These are phyloP conservation scores for Cyberlindnera euphorbiiphila DNA, from an alignment of 805 yeast genomes.

Conservation along the genomic window DNA sequence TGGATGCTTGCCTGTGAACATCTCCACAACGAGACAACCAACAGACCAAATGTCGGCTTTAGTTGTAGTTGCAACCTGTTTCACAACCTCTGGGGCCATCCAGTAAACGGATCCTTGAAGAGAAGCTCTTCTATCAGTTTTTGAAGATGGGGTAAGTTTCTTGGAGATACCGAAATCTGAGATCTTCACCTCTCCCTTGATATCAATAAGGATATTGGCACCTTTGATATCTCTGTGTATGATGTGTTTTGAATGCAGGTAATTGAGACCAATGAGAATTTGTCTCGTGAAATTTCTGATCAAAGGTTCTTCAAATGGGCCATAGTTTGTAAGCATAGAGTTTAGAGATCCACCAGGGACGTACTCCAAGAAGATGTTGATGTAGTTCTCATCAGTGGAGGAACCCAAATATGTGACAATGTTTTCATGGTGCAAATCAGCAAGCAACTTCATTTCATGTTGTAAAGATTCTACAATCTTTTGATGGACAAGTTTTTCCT, in stretches of 20 bases:
- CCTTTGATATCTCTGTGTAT: conserved; percentile 89
- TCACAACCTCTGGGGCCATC: conserved; percentile 99
- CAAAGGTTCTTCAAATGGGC: conserved; percentile 76
- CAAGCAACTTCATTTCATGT: conserved; percentile 72
- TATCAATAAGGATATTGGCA: conserved; percentile 78
- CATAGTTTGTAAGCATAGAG: conserved; percentile 65
- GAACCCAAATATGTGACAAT: conserved; percentile 92
- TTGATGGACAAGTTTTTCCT: conserved; percentile 33
- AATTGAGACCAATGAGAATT: conserved; percentile 68
- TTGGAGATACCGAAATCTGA: conserved; percentile 85
- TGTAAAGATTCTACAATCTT: conserved; percentile 77
- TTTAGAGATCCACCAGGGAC: conserved; percentile 75
- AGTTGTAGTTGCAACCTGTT: conserved; percentile 84
- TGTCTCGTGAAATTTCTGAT: conserved; percentile 71
- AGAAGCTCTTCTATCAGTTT: conserved; percentile 61
- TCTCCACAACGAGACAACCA: conserved; percentile 90
- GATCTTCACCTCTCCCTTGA: conserved; percentile 76
- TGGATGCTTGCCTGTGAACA: conserved; percentile 96
- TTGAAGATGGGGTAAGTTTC: conserved; percentile 48
- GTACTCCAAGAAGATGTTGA: conserved; percentile 79
- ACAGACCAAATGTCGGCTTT: conserved; percentile 98
- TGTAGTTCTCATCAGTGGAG: conserved; percentile 60
- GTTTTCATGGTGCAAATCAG: conserved; percentile 82
- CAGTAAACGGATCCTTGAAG: conserved; percentile 94
- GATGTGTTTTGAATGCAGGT: conserved; percentile 70